Base-by-base conservation (phyloP, 2,329 filamentous ascomycete species). In the Penicillium freii region DNA sequence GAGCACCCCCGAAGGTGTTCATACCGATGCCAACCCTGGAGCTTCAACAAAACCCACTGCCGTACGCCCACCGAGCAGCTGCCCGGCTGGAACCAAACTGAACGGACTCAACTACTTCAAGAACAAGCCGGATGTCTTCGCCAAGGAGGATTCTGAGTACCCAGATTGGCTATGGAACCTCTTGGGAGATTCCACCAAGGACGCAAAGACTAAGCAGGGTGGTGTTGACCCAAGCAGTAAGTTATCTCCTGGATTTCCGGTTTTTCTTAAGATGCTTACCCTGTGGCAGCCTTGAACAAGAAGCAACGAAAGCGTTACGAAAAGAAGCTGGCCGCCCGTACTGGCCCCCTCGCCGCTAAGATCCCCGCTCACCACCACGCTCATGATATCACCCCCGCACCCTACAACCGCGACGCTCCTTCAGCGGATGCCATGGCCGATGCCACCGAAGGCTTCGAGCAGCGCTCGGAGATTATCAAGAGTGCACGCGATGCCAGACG, bases 131-230 rank as follows among this genome's bases (percentile, higher is more conserved):
- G 74, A 77, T 38, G 60, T 79, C 25, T 52, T 78, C 50, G 78
- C 78, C 13, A 59, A 73, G 66, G 77, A 80, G 54, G 78, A 80
- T 60, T 69, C 72, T 42, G 78, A 80, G 61, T 80, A 80, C 61
- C 78, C 78, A 15, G 74, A 78, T 15, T 80, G 78, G 78, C 60
- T 80, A 52, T 80, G 78, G 78, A 69, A 62, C 5, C 64, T 80
- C 56, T 61, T 79, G 57, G 75, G 77, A 50, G 68, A 73, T 53
- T 55, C 65, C n/a, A 70, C 66, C 55, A 72, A 71, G 46, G 62
- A 72, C 27, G 64, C 66, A 17, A 71, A 71, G 49, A 65, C 59
- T 6, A 65, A 69, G 19, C 58, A 68, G 56, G 73, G 72, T 15
- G 71, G 73, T 51, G 73, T 77, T 39, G 77, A 78, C 60, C 62